These are phyloP conservation scores for Alternaria incomplexa DNA, from an alignment of 2,329 filamentous ascomycete genomes.

Conservation along the genomic window DNA sequence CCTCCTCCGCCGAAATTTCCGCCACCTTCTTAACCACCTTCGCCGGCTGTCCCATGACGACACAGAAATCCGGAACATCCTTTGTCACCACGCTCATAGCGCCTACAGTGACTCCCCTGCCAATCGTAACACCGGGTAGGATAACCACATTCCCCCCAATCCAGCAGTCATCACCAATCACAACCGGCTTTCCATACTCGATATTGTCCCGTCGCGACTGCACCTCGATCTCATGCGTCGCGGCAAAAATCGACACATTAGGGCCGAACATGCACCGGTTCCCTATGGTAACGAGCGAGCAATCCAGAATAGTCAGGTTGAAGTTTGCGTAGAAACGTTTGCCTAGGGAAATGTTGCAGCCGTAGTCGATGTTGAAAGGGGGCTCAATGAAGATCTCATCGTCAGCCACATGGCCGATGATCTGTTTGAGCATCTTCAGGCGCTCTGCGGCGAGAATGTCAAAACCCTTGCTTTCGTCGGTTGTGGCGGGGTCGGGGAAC, in stretches of 20 bases:
- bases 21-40: constrained; percentile 56
- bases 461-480: constrained; percentile 26
- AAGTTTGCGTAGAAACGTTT: constrained; percentile 70
- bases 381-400: constrained; percentile 61
- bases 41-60: constrained; percentile 71
- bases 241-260: constrained; percentile 59
- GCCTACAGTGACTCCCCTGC: constrained; percentile 74
- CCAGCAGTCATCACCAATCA: constrained; percentile 55
- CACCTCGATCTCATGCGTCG: constrained; percentile 60
- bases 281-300: constrained; percentile 59
- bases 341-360: constrained; percentile 68
- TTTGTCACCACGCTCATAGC: constrained; percentile 86
- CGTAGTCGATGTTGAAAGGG: constrained; percentile 68
- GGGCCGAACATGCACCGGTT: constrained; percentile 60
- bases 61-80: constrained; percentile 67
- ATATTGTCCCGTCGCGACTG: constrained; percentile 54
- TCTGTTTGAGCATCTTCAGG: constrained; percentile 28
- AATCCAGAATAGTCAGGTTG: constrained; percentile 61
- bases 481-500: constrained; percentile 28
- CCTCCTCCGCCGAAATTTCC: constrained; percentile 15
- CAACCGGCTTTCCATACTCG: constrained; percentile 58
- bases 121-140: constrained; percentile 78
- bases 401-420: constrained; percentile 43
- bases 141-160: constrained; percentile 61
- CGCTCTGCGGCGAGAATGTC: constrained; percentile 35